These are phyloP conservation scores for Arbutus unedo DNA, from an alignment of 148 eudicot genomes.

Conservation along the genomic window DNA sequence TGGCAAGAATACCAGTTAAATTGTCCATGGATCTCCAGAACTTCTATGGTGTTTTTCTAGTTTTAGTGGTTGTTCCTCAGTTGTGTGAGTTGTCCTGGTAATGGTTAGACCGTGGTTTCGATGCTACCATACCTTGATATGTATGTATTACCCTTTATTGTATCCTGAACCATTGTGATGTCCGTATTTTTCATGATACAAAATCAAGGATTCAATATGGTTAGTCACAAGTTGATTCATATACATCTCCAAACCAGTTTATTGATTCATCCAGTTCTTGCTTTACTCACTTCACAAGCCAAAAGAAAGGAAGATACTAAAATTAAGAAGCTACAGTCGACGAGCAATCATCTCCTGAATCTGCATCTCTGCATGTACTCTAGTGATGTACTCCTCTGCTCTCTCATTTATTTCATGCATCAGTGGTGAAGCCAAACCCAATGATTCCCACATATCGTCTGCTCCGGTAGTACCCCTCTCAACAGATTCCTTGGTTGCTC, in stretches of 20 bases:
- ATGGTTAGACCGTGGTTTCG: not conserved
- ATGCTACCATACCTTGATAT: not conserved
- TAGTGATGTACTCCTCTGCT: conserved; percentile 60
- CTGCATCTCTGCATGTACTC: conserved; percentile 51
- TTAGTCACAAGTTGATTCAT: not conserved
- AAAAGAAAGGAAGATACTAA: not conserved
- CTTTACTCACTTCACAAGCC: not conserved
- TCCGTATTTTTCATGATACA: not conserved
- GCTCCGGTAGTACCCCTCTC: conserved; percentile 9
- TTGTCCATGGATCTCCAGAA: not conserved
- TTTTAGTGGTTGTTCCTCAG: not conserved
- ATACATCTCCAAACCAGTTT: not conserved
- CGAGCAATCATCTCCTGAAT: conserved; percentile 41
- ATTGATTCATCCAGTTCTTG: not conserved
- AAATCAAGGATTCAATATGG: not conserved
- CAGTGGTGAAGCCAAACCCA: conserved; percentile 42
- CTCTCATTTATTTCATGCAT: conserved; percentile 49
- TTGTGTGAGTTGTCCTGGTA: not conserved
- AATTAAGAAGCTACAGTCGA: conserved; percentile 25
- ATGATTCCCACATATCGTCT: conserved; percentile 57
- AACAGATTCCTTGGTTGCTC: not conserved
- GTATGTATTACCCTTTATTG: not conserved
- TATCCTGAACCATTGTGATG: not conserved
- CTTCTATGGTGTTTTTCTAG: not conserved
- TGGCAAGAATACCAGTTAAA: not conserved